Evolutionary conservation across 352 stramenopile species (phyloP).

Genomic region (Globisporangium paroecandrum): DNA sequence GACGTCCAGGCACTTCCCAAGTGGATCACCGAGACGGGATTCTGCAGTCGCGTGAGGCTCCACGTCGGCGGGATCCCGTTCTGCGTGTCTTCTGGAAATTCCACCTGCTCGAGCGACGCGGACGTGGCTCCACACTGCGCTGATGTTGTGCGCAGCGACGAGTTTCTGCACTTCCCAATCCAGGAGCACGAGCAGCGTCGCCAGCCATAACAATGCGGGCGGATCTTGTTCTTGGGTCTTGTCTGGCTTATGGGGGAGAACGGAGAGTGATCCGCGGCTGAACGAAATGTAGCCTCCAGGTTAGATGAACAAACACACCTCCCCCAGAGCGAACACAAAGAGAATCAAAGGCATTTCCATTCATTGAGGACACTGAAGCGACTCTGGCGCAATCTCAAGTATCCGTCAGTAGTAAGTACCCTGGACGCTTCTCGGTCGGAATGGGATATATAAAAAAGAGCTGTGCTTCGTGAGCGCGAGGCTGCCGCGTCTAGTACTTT

Average conservation of each 20-base stretch:
- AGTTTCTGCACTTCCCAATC: neutral
- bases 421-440: neutral
- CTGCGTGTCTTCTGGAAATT: neutral
- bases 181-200: neutral
- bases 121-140: neutral
- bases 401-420: neutral
- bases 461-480: neutral
- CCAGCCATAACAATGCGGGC: neutral
- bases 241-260: neutral
- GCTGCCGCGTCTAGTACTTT: constrained; percentile 47
- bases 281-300: neutral
- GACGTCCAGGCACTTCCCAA: neutral
- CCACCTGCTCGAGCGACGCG: neutral
- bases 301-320: neutral
- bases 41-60: neutral
- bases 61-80: neutral
- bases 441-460: constrained; percentile 10
- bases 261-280: neutral
- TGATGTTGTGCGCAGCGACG: neutral
- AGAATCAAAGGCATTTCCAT: constrained; percentile 9
- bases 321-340: neutral
- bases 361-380: neutral
- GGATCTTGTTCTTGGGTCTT: neutral
- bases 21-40: neutral
- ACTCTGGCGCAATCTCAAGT: constrained; percentile 1